Evolutionary conservation across 345 rosid genomes (phyloP).

Genomic region (Tarenaya hassleriana): DNA sequence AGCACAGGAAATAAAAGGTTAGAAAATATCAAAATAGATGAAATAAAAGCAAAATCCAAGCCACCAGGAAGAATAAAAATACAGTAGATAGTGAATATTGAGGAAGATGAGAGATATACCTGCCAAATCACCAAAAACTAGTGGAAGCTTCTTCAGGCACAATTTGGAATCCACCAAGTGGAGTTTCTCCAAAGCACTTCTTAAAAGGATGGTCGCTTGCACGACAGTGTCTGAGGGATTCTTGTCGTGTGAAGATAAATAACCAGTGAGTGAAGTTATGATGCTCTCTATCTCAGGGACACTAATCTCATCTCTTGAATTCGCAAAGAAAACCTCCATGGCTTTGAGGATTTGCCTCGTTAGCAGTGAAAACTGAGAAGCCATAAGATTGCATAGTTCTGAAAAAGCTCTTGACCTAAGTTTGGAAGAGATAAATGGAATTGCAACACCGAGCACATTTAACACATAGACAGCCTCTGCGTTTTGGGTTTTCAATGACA

Average conservation of each 20-base stretch:
- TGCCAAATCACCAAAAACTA: slow-evolving; percentile 46
- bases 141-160: slow-evolving; percentile 42
- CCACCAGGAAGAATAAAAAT: slow-evolving; percentile 3
- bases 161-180: slow-evolving; percentile 33
- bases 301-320: slow-evolving; percentile 34
- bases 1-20: slow-evolving; percentile 12
- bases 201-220: slow-evolving; percentile 47
- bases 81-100: neutral
- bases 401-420: slow-evolving; percentile 40
- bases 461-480: slow-evolving; percentile 67
- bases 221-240: slow-evolving; percentile 62
- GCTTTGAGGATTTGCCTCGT: slow-evolving; percentile 54
- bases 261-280: slow-evolving; percentile 46
- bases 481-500: slow-evolving; percentile 36
- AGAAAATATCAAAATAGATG: neutral
- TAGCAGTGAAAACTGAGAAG: slow-evolving; percentile 44
- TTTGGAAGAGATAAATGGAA: slow-evolving; percentile 48
- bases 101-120: slow-evolving; percentile 36
- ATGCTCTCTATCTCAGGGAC: slow-evolving; percentile 42
- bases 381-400: slow-evolving; percentile 45
- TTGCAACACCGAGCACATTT: slow-evolving; percentile 51
- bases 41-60: neutral
- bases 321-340: slow-evolving; percentile 48
- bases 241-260: slow-evolving; percentile 40
- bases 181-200: slow-evolving; percentile 46